Conservation (phyloP, 2,329 filamentous ascomycete species). For the Parafenestella ontariensis region DNA sequence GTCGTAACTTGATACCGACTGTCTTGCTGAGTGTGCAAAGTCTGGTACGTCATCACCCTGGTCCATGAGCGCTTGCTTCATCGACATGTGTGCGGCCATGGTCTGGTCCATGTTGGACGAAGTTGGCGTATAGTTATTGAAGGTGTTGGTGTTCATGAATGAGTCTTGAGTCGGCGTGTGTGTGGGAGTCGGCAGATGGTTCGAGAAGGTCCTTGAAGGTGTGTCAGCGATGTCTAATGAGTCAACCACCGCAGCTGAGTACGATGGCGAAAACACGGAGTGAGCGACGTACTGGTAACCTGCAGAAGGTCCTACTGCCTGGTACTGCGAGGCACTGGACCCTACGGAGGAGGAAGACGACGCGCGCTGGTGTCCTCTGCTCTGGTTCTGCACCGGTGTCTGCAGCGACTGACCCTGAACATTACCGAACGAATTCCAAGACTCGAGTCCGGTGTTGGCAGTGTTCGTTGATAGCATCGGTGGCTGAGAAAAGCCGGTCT, state of each 20-base stretch:
- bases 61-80: constrained; percentile 65
- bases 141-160: constrained; percentile 55
- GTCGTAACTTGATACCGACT: constrained; percentile 67
- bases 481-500: constrained; percentile 35
- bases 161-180: constrained; percentile 62
- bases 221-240: constrained; percentile 44
- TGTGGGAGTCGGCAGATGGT: constrained; percentile 62
- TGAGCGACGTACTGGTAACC: constrained; percentile 55
- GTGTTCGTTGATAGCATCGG: constrained; percentile 40
- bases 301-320: constrained; percentile 33
- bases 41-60: constrained; percentile 59
- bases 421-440: constrained; percentile 45
- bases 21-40: constrained; percentile 61
- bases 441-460: constrained; percentile 33
- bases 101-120: constrained; percentile 52
- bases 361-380: constrained; percentile 46
- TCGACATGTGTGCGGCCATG: constrained; percentile 63
- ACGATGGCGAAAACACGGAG: constrained; percentile 53
- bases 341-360: constrained; percentile 50
- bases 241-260: constrained; percentile 44
- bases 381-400: constrained; percentile 39
- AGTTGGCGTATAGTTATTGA: constrained; percentile 55
- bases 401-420: constrained; percentile 43
- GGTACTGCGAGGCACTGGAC: constrained; percentile 46
- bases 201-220: constrained; percentile 54